Conservation (phyloP, 441 rosid genomes). For the Gossypium schwendimanii region DNA sequence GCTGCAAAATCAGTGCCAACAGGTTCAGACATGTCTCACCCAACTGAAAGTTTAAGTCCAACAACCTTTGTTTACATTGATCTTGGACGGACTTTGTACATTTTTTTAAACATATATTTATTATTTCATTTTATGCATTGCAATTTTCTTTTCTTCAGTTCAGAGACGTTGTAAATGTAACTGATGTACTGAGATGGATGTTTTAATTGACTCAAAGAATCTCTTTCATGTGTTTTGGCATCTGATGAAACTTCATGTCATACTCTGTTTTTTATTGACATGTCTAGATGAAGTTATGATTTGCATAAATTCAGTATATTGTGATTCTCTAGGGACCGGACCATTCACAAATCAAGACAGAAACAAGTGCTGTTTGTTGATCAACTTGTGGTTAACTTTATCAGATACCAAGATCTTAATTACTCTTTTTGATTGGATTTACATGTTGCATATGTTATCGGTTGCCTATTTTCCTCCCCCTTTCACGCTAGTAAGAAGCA, state of each 20-base stretch:
- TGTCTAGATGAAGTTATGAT: not conserved
- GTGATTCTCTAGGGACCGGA: conserved; percentile 31
- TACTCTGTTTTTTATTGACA: not conserved
- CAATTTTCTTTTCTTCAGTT: not conserved
- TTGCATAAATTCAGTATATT: conserved; percentile 2
- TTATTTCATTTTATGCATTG: not conserved
- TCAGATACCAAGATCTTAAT: not conserved
- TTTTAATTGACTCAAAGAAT: not conserved
- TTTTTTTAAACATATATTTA: not conserved
- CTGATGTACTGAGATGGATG: not conserved
- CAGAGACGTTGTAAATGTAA: not conserved
- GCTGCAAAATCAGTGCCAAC: conserved; percentile 29
- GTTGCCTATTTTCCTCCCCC: not conserved
- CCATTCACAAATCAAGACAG: conserved; percentile 19
- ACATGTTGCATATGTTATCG: not conserved
- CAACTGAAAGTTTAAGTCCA: conserved; percentile 7
- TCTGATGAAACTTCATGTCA: not conserved
- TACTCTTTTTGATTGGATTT: not conserved
- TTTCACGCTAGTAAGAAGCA: not conserved
- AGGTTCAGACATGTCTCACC: conserved; percentile 12
- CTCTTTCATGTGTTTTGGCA: not conserved
- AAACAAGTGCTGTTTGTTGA: conserved; percentile 25
- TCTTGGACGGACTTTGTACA: not conserved
- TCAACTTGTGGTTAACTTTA: conserved; percentile 29
- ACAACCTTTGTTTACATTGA: not conserved